A percentile compares a stretch with the other conserved stretches of the same genome.
Evolutionary conservation across 2,329 filamentous ascomycete genomes (phyloP).

Genomic region (Cercospora beticola): DNA sequence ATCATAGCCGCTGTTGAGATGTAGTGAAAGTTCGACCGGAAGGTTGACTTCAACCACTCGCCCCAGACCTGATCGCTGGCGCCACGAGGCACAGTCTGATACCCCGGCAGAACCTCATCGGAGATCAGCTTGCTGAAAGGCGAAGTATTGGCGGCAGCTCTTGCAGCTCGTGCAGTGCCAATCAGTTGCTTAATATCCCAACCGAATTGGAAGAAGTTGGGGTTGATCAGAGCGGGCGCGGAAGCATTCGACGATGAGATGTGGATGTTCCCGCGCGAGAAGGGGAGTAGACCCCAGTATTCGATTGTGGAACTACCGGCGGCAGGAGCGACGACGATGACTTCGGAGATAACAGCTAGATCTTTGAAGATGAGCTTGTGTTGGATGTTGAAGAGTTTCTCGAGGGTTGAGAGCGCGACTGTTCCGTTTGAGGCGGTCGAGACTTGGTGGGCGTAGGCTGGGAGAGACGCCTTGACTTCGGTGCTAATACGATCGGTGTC

Average conservation of each 20-base stretch:
- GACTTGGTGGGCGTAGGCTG: slow-evolving; percentile 33
- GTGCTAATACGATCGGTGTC: slow-evolving; percentile 44
- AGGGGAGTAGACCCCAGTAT: slow-evolving; percentile 28
- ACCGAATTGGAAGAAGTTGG: slow-evolving; percentile 35
- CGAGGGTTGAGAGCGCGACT: slow-evolving; percentile 21
- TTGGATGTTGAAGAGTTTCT: slow-evolving; percentile 22
- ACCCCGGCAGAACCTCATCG: slow-evolving; percentile 35
- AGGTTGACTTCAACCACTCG: slow-evolving; percentile 16
- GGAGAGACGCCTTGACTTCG: slow-evolving; percentile 35
- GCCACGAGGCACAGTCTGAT: slow-evolving; percentile 18
- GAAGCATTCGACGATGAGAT: slow-evolving; percentile 28
- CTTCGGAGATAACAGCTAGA: slow-evolving; percentile 13
- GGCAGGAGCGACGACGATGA: slow-evolving; percentile 13
- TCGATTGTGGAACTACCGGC: slow-evolving; percentile 15
- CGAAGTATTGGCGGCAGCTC: slow-evolving; percentile 10
- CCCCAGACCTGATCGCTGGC: slow-evolving; percentile 23
- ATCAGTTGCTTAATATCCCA: slow-evolving; percentile 30
- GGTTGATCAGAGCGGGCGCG: slow-evolving; percentile 32
- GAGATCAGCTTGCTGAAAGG: slow-evolving; percentile 32
- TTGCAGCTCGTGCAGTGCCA: slow-evolving; percentile 19
- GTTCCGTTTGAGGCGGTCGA: slow-evolving; percentile 33
- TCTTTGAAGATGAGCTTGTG: slow-evolving; percentile 21
- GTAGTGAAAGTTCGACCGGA: slow-evolving; percentile 17
- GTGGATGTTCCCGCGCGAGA: slow-evolving; percentile 33
- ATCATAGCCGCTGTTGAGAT: slow-evolving; percentile 31